Conservation (phyloP, 306 rosid species). For the Crotalaria pallida region DNA sequence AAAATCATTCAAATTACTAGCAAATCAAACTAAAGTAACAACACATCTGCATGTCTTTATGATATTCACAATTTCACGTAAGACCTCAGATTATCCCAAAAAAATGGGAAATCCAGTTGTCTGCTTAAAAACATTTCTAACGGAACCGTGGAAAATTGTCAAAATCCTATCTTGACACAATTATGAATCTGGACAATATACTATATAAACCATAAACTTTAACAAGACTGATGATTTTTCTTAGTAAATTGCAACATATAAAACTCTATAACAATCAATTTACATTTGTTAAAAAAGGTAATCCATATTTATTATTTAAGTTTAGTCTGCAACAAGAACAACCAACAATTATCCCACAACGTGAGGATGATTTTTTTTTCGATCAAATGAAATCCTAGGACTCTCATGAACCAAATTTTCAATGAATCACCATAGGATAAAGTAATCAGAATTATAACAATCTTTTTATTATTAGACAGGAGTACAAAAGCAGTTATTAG, state of each 20-base stretch:
- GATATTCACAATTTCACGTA: conserved; percentile 3
- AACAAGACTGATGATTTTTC: background rate
- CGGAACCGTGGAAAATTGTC: background rate
- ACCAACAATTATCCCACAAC: background rate
- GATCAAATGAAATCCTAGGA: background rate
- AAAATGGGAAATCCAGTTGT: background rate
- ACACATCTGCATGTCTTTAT: background rate
- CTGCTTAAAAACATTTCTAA: background rate
- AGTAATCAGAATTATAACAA: background rate
- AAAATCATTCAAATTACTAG: background rate
- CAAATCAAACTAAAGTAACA: background rate
- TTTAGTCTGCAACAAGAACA: background rate
- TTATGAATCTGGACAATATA: background rate
- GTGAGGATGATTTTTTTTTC: background rate
- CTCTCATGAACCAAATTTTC: background rate
- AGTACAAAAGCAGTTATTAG: background rate
- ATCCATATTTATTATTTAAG: background rate
- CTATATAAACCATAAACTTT: background rate
- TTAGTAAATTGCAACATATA: background rate
- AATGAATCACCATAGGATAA: background rate
- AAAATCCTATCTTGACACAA: background rate
- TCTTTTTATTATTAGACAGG: background rate
- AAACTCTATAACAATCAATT: background rate
- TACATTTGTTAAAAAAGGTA: background rate
- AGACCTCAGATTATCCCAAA: background rate